These are phyloP conservation scores for Gastrolobium villosum DNA, from an alignment of 306 rosid species.

Conservation along the genomic window DNA sequence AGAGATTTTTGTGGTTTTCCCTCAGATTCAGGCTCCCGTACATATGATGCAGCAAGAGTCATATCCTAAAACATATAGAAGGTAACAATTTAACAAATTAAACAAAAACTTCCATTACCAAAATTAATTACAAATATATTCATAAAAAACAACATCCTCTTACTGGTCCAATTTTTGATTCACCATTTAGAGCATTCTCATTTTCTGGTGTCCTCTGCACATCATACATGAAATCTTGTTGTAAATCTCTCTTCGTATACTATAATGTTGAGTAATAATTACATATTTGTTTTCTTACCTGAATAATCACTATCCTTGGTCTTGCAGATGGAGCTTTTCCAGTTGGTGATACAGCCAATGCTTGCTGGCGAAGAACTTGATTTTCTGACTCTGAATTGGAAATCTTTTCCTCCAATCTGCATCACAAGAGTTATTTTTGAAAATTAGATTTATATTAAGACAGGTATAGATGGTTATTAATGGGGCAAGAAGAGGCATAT, in stretches of 20 bases:
- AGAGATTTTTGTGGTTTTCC: slow-evolving; percentile 98
- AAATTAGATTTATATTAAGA: slow-evolving; percentile 32
- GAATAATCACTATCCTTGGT: slow-evolving; percentile 85
- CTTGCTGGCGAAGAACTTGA: slow-evolving; percentile 99
- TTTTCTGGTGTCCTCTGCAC: slow-evolving; percentile 96
- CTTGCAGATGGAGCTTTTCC: slow-evolving; percentile 81
- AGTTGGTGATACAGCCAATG: slow-evolving; percentile 94
- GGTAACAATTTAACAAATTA: slow-evolving; percentile 39
- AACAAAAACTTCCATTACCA: slow-evolving; percentile 9
- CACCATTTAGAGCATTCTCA: slow-evolving; percentile 85
- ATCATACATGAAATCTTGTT: slow-evolving; percentile 49
- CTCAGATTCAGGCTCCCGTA: slow-evolving; percentile 97
- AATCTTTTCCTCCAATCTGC: slow-evolving; percentile 94
- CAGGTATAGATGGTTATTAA: slow-evolving; percentile 26
- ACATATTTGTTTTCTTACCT: slow-evolving; percentile 62
- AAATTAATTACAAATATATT: slow-evolving; percentile 23
- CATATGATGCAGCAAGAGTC: slow-evolving; percentile 78
- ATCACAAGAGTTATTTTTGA: slow-evolving; percentile 41
- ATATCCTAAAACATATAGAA: slow-evolving; percentile 68
- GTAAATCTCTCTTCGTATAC: slow-evolving; percentile 40
- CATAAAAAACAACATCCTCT: slow-evolving; percentile 52
- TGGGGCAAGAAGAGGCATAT: slow-evolving; percentile 13
- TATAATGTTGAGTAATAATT: slow-evolving; percentile 38
- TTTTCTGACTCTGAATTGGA: slow-evolving; percentile 98
- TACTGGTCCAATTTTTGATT: slow-evolving; percentile 70